Base-by-base conservation (phyloP, 345 rosid genomes). In the Corchorus capsularis region DNA sequence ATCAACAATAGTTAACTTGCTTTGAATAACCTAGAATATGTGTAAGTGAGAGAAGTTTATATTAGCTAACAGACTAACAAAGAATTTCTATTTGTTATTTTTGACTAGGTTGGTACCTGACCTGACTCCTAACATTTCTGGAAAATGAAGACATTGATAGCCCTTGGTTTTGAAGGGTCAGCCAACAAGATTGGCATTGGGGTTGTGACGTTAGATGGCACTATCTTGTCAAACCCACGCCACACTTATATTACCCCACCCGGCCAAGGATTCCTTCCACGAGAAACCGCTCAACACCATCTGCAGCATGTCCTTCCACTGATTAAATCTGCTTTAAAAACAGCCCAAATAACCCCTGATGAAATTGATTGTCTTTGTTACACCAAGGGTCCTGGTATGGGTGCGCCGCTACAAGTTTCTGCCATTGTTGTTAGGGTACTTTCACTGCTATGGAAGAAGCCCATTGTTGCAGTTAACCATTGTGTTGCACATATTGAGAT, bases 401-500 rank as follows among this genome's bases (percentile, higher is more conserved):
- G 97, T 47, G 99, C 99, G 0, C 98, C 97, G 0, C 74, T 96
- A 68, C 98, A 94, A 43, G 97, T 96, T 1, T 77, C 97, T 16
- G 93, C 96, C 6, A 55, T 90, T 55, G 98, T 94, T 8, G 83
- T 94, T 43, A 83, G 97, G 69, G 90, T 92, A 46, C 89, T 96
- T 77, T 94, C 99, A 1, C 89, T 82, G 78, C 79, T 92, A n/a
- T 96, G 99, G 98, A 92, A 91, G 80, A 94, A 91, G 79, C 96
- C 98, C 0, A 82, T 94, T 81, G 92, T 92, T 53, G 97, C 87
- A 0, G 97, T 94, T 68, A 96, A 96, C 78, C 99, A 96, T 50
- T 96, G 99, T 37, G 99, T 96, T 68, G 99, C 98, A 0, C 99
- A 96, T 77, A 94, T 94, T 65, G 99, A 96, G 88, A 96, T 96